phyloP scores from a whole-genome alignment of 116 monocot genomes.

The Trichopus zeylanicus region DNA sequence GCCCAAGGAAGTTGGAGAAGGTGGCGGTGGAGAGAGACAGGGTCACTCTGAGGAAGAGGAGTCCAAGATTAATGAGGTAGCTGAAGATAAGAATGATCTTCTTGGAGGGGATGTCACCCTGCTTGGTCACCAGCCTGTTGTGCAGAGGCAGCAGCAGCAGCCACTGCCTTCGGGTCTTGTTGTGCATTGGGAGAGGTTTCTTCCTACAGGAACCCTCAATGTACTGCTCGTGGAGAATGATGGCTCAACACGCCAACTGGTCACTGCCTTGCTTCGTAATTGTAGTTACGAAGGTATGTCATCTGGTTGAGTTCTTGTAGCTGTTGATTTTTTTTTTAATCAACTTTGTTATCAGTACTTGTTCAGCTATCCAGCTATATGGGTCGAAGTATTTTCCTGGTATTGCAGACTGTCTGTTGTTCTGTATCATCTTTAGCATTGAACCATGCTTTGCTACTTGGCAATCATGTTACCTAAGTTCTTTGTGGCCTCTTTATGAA shows the following conservation, averaged over 20 bases:
- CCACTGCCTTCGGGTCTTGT: conserved; percentile 19
- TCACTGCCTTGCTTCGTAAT: conserved; percentile 89
- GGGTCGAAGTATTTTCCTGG: too few species aligned
- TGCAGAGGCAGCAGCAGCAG: conserved; percentile 24
- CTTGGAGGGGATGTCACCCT: conserved; percentile 2
- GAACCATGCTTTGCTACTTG: too few species aligned
- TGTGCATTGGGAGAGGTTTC: conserved; percentile 84
- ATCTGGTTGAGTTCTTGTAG: neutral
- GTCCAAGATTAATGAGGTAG: conserved; percentile 28
- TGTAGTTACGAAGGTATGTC: conserved; percentile 89
- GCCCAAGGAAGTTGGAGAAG: conserved; percentile 19
- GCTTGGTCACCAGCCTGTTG: conserved; percentile 9
- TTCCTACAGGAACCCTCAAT: conserved; percentile 69
- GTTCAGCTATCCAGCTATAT: too few species aligned
- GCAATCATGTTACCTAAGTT: too few species aligned
- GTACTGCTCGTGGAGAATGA: conserved; percentile 96
- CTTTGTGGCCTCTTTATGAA: too few species aligned
- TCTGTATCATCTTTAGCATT: too few species aligned
- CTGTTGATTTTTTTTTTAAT: neutral
- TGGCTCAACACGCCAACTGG: conserved; percentile 83
- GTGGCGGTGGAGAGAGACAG: conserved; percentile 19
- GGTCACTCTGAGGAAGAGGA: conserved; percentile 45
- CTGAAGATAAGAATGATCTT: conserved; percentile 14
- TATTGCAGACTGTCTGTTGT: too few species aligned
- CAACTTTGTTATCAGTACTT: neutral